Percentiles rank a stretch among this genome's conserved stretches.
phyloP scores from a whole-genome alignment of 306 rosid genomes.

The Mimosa bimucronata region DNA sequence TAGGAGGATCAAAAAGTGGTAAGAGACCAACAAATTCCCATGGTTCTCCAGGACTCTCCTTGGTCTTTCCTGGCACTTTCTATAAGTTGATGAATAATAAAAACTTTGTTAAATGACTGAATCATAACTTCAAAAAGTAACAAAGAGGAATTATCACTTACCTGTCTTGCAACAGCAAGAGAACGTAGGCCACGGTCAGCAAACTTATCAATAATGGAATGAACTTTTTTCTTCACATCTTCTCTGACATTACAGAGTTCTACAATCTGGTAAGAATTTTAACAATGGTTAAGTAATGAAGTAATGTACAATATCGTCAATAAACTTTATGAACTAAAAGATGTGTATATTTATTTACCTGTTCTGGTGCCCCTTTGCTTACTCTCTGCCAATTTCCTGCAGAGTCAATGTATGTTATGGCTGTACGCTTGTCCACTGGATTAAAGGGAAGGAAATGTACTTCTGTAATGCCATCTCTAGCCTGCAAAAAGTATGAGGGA shows the following conservation, averaged over 20 bases:
- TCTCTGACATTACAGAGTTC: constrained; percentile 72
- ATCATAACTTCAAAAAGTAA: background rate
- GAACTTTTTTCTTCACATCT: constrained; percentile 64
- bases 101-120: background rate
- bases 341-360: constrained; percentile 47
- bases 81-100: constrained; percentile 22
- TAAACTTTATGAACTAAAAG: background rate
- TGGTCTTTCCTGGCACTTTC: constrained; percentile 70
- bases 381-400: constrained; percentile 78
- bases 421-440: constrained; percentile 94
- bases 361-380: constrained; percentile 98
- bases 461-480: constrained; percentile 79
- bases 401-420: constrained; percentile 75
- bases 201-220: constrained; percentile 77
- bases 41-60: constrained; percentile 77
- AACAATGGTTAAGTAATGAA: constrained; percentile 15
- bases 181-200: constrained; percentile 95
- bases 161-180: constrained; percentile 73
- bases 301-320: background rate
- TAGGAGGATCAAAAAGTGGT: constrained; percentile 96
- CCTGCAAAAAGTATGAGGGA: constrained; percentile 43
- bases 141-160: constrained; percentile 14
- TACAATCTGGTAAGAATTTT: constrained; percentile 60
- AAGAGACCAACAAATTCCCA: constrained; percentile 85
- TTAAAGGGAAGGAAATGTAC: constrained; percentile 89